phyloP scores from a whole-genome alignment of 805 yeast genomes.

The Yarrowia porcina region DNA sequence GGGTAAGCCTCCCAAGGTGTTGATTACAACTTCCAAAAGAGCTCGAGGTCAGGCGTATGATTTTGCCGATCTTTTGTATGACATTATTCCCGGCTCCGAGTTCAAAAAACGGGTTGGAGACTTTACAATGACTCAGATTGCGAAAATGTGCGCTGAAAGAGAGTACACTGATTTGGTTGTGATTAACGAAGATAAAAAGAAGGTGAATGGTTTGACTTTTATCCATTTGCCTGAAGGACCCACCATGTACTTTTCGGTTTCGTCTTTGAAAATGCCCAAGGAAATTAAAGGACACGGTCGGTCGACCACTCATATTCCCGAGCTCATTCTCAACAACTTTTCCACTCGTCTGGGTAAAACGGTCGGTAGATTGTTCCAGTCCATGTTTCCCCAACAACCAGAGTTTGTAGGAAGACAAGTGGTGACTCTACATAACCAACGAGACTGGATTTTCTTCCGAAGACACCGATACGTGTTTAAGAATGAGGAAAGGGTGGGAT shows the following conservation, averaged over 20 bases:
- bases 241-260: conserved; percentile 81
- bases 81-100: conserved; percentile 77
- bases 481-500: conserved; percentile 87
- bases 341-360: conserved; percentile 90
- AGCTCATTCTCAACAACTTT: conserved; percentile 86
- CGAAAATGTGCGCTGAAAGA: conserved; percentile 73
- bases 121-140: conserved; percentile 81
- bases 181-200: conserved; percentile 90
- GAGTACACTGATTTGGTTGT: conserved; percentile 85
- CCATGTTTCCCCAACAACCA: conserved; percentile 88
- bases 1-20: conserved; percentile 72
- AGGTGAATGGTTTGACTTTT: conserved; percentile 86
- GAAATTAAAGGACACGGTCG: conserved; percentile 83
- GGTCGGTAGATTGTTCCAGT: conserved; percentile 86
- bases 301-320: conserved; percentile 89
- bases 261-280: conserved; percentile 72
- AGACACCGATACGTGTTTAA: conserved; percentile 88
- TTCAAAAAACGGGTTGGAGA: conserved; percentile 86
- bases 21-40: conserved; percentile 82
- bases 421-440: conserved; percentile 89
- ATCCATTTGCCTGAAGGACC: conserved; percentile 96
- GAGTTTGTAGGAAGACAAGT: conserved; percentile 96
- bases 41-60: conserved; percentile 86
- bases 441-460: conserved; percentile 93
- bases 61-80: conserved; percentile 82